Evolutionary conservation across 805 yeast genomes (phyloP).

Genomic region (Ogataea zsoltii): DNA sequence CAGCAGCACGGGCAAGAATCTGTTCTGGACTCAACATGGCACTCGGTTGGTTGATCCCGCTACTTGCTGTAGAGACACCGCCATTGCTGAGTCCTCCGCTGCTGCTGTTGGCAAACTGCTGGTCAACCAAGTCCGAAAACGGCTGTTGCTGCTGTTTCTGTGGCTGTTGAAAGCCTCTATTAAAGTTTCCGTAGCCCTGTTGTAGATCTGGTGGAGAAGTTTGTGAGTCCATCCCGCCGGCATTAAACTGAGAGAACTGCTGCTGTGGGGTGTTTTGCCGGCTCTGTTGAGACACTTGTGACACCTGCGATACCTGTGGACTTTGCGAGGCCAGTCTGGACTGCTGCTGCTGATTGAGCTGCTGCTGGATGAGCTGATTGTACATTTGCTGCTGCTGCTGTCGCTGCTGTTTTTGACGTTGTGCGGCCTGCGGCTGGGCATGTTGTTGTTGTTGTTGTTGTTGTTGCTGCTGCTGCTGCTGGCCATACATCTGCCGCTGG

Average conservation of each 20-base stretch:
- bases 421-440: constrained; percentile 20
- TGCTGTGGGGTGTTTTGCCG: constrained; percentile 21
- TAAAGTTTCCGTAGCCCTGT: constrained; percentile 27
- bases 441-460: constrained; percentile 33
- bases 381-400: constrained; percentile 4
- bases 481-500: constrained; percentile 1
- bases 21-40: constrained; percentile 36
- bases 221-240: constrained; percentile 26
- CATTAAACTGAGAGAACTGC: constrained; percentile 15
- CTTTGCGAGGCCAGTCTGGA: constrained; percentile 21
- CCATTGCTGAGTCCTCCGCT: constrained; percentile 6
- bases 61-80: constrained; percentile 9
- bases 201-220: constrained; percentile 33
- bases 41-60: constrained; percentile 10
- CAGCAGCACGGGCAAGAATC: constrained; percentile 35
- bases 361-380: constrained; percentile 8
- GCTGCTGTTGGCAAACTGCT: constrained; percentile 12
- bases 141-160: constrained; percentile 18
- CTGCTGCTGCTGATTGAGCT: constrained; percentile 9
- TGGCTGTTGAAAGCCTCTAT: constrained; percentile 26
- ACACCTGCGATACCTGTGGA: constrained; percentile 1
- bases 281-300: constrained; percentile 8
- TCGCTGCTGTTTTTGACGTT: constrained; percentile 24
- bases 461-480: constrained; percentile 22
- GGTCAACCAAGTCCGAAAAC: constrained; percentile 10